These are phyloP conservation scores for Suhomyces kunorum DNA, from an alignment of 1,139 yeast species.

Conservation along the genomic window DNA sequence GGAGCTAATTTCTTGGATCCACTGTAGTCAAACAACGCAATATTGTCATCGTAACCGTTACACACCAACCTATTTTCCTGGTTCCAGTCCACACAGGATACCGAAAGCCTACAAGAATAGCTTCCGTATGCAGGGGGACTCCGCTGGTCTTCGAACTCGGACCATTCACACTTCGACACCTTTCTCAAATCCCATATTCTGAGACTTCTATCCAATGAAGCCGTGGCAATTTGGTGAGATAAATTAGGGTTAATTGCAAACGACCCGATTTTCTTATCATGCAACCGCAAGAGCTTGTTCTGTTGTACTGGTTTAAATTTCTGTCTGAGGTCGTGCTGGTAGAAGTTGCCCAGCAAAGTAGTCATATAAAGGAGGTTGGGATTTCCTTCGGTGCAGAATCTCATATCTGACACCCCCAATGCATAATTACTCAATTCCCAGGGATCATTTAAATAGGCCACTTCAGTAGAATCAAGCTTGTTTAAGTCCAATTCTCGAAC, in stretches of 20 bases:
- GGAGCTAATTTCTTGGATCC: slow-evolving; percentile 15
- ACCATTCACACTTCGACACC: slow-evolving; percentile 38
- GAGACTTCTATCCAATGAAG: slow-evolving; percentile 81
- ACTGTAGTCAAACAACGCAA: slow-evolving; percentile 52
- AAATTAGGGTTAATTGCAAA: slow-evolving; percentile 71
- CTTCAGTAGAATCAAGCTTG: slow-evolving; percentile 59
- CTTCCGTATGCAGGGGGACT: slow-evolving; percentile 62
- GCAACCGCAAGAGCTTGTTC: slow-evolving; percentile 54
- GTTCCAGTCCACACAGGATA: slow-evolving; percentile 89
- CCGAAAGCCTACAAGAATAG: slow-evolving; percentile 72
- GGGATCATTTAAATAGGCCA: slow-evolving; percentile 54
- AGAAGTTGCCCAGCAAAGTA: slow-evolving; percentile 77
- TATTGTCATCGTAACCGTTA: slow-evolving; percentile 89
- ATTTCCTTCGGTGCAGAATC: slow-evolving; percentile 45
- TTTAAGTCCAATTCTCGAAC: slow-evolving; percentile 70
- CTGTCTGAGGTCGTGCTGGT: slow-evolving; percentile 66
- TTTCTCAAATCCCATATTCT: slow-evolving; percentile 84
- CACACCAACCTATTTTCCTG: slow-evolving; percentile 73
- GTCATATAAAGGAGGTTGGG: slow-evolving; percentile 65
- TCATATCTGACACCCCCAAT: slow-evolving; percentile 65
- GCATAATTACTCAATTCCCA: slow-evolving; percentile 36
- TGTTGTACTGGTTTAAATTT: slow-evolving; percentile 31
- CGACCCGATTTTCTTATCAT: slow-evolving; percentile 91
- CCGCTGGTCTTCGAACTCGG: slow-evolving; percentile 35
- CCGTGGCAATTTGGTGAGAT: slow-evolving; percentile 70